phyloP scores from a whole-genome alignment of 768 basidiomycete species.

The Pluteus cervinus region DNA sequence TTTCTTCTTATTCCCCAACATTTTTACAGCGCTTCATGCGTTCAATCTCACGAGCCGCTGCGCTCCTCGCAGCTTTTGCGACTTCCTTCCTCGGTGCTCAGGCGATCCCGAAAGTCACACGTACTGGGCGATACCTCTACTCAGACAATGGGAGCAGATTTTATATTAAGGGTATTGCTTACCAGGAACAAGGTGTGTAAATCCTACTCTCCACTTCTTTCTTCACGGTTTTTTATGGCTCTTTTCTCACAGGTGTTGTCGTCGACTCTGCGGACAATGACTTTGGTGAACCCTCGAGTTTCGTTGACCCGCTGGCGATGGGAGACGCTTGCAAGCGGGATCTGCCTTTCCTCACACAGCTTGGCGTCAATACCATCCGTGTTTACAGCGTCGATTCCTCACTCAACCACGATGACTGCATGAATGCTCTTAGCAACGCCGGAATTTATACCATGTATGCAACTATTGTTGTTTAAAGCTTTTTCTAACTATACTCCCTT shows the following conservation, averaged over 20 bases:
- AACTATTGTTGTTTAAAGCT: constrained; percentile 1
- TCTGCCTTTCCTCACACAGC: constrained; percentile 66
- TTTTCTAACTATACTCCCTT: constrained; percentile 8
- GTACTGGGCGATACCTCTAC: constrained; percentile 79
- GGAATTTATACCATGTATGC: constrained; percentile 88
- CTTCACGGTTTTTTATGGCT: neutral
- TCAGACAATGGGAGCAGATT: constrained; percentile 69
- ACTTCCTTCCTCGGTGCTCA: constrained; percentile 42
- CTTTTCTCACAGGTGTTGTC: constrained; percentile 27
- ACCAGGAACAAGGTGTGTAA: constrained; percentile 69
- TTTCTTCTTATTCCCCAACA: constrained; percentile 6
- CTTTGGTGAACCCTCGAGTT: constrained; percentile 70
- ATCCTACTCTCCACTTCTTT: neutral
- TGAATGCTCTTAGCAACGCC: constrained; percentile 67
- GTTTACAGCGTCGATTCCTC: constrained; percentile 83
- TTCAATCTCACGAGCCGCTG: constrained; percentile 20
- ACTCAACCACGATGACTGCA: constrained; percentile 83
- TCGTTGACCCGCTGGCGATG: constrained; percentile 74
- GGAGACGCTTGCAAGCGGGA: constrained; percentile 69
- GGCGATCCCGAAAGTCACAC: constrained; percentile 66
- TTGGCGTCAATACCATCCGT: constrained; percentile 77
- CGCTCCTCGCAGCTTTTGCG: constrained; percentile 31
- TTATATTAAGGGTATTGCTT: constrained; percentile 85
- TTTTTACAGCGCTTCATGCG: constrained; percentile 16
- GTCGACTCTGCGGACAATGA: constrained; percentile 45